These are phyloP conservation scores for Skeletonema potamos DNA, from an alignment of 108 stramenopile species.

Conservation along the genomic window DNA sequence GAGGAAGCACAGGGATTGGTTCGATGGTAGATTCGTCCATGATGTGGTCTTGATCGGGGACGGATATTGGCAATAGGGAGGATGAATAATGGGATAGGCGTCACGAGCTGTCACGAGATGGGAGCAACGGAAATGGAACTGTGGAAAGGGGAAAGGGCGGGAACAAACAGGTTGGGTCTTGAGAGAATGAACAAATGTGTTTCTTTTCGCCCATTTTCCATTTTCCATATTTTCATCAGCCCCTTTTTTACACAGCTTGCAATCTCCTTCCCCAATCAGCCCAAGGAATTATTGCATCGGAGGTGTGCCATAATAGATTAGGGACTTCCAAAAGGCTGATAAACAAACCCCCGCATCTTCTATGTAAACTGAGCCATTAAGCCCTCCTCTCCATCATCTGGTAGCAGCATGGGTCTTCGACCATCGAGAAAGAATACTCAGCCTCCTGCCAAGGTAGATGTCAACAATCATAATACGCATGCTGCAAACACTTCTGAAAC, in stretches of 20 bases:
- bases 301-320: no score
- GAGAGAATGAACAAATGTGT: background rate
- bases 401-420: constrained; percentile 10
- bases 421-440: constrained; percentile 11
- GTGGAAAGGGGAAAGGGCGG: background rate
- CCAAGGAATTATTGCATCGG: no score
- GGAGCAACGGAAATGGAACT: background rate
- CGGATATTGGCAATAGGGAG: background rate
- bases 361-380: background rate
- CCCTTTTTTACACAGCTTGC: background rate
- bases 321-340: no score
- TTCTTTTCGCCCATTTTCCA: background rate
- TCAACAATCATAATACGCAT: no score
- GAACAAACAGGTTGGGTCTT: background rate
- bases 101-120: no score
- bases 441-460: background rate
- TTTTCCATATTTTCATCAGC: background rate
- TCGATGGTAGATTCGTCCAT: background rate
- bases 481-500: background rate
- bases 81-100: background rate
- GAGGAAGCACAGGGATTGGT: background rate
- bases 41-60: background rate
- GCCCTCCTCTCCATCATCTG: background rate
- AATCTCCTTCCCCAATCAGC: no score
- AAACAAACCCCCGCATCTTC: no score